A percentile compares a stretch with the other conserved stretches of the same genome.
Conservation (phyloP, 768 basidiomycete species). For the Gelatoporia subvermispora region DNA sequence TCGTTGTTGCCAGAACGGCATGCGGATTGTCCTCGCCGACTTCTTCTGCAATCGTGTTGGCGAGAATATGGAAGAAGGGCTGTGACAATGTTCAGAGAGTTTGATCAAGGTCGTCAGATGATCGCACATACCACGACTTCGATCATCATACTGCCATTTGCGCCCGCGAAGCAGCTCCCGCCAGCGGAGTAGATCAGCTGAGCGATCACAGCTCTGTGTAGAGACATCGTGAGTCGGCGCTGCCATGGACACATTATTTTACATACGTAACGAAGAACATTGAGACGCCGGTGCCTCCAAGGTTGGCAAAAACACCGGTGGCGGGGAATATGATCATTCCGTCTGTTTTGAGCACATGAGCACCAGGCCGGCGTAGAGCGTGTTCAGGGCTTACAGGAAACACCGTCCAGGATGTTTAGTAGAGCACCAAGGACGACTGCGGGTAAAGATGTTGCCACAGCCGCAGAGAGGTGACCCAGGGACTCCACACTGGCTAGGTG, state of each 20-base stretch:
- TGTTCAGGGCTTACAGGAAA: constrained; percentile 62
- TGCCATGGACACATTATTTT: constrained; percentile 5
- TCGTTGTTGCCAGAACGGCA: constrained; percentile 86
- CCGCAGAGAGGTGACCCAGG: constrained; percentile 7
- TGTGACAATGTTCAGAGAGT: constrained; percentile 22
- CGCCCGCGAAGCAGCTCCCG: constrained; percentile 85
- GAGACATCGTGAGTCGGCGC: no score
- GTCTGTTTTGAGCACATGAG: constrained; percentile 39
- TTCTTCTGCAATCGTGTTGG: constrained; percentile 63
- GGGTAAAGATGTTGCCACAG: constrained; percentile 53
- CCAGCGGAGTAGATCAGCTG: constrained; percentile 85
- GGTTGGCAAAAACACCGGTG: constrained; percentile 67
- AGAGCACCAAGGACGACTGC: constrained; percentile 81
- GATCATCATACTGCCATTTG: constrained; percentile 97
- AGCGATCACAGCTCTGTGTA: constrained; percentile 58
- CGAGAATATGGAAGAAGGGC: constrained; percentile 96
- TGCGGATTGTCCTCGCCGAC: constrained; percentile 66
- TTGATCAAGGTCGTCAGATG: not conserved
- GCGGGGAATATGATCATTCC: constrained; percentile 97
- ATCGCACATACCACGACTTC: constrained; percentile 77
- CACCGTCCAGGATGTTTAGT: constrained; percentile 89
- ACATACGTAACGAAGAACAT: constrained; percentile 88
- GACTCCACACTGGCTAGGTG: not conserved
- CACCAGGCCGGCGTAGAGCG: not conserved
- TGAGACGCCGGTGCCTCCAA: constrained; percentile 88